phyloP scores from a whole-genome alignment of 306 rosid genomes.

The Cotoneaster glaucophyllus region DNA sequence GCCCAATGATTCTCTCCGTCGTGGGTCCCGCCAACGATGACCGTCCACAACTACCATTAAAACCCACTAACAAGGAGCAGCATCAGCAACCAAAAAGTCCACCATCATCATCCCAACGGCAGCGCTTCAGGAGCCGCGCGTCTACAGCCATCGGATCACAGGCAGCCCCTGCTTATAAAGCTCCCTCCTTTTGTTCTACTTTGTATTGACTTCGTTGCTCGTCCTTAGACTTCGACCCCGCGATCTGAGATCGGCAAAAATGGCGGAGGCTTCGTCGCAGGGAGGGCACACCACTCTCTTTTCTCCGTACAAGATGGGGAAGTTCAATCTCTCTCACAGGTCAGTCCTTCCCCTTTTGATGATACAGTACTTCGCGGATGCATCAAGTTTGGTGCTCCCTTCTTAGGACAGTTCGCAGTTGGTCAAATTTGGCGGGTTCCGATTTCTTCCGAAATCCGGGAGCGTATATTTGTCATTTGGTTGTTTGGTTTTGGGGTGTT shows the following conservation, averaged over 20 bases:
- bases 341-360: background rate
- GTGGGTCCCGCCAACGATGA: background rate
- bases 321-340: slow-evolving; percentile 75
- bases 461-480: background rate
- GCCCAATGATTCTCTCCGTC: background rate
- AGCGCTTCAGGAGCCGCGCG: background rate
- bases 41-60: background rate
- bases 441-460: background rate
- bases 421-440: background rate
- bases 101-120: background rate
- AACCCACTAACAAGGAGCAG: background rate
- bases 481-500: background rate
- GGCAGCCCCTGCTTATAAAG: background rate
- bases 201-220: background rate
- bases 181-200: background rate
- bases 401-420: background rate
- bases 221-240: background rate
- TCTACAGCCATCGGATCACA: background rate
- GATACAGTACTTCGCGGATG: background rate
- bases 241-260: background rate
- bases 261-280: slow-evolving; percentile 31
- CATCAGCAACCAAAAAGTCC: background rate
- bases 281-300: slow-evolving; percentile 27
- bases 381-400: background rate
- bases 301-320: slow-evolving; percentile 67